Percentiles rank a stretch among this genome's conserved stretches.
phyloP scores from a whole-genome alignment of 2,329 filamentous ascomycete genomes.

The Boeremia lycopersici region DNA sequence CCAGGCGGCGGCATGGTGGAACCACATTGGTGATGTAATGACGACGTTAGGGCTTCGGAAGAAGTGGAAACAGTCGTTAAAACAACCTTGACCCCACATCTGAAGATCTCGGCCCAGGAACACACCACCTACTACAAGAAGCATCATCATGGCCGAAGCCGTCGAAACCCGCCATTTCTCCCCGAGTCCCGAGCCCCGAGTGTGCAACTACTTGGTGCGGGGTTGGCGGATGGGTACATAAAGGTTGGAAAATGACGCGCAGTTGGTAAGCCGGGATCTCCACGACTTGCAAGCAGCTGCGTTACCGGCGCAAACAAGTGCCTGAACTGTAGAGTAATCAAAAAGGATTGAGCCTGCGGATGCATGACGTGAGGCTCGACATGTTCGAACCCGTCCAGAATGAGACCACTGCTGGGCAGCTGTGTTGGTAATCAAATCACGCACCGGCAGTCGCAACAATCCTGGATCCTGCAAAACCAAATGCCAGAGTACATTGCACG shows the following conservation, averaged over 20 bases:
- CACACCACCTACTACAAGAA: background rate
- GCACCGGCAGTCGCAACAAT: no score
- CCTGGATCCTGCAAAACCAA: no score
- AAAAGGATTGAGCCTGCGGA: no score
- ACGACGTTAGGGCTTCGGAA: slow-evolving; percentile 10
- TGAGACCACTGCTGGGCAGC: no score
- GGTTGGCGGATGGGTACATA: background rate
- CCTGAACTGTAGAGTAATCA: no score
- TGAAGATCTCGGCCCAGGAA: background rate
- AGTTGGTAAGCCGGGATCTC: no score
- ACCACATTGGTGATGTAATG: slow-evolving; percentile 14
- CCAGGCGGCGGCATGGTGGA: slow-evolving; percentile 1
- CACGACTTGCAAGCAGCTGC: no score
- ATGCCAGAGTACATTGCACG: no score
- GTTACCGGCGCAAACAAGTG: no score
- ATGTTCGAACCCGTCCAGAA: no score
- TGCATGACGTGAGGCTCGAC: no score
- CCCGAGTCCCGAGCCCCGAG: background rate
- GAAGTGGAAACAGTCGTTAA: slow-evolving; percentile 7
- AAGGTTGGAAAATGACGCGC: background rate
- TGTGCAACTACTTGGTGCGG: slow-evolving; percentile 3
- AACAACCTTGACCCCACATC: slow-evolving; percentile 6
- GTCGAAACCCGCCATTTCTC: background rate
- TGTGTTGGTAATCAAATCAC: no score
- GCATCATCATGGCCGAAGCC: background rate